phyloP scores from a whole-genome alignment of 768 basidiomycete species.

The Suillus paluster region DNA sequence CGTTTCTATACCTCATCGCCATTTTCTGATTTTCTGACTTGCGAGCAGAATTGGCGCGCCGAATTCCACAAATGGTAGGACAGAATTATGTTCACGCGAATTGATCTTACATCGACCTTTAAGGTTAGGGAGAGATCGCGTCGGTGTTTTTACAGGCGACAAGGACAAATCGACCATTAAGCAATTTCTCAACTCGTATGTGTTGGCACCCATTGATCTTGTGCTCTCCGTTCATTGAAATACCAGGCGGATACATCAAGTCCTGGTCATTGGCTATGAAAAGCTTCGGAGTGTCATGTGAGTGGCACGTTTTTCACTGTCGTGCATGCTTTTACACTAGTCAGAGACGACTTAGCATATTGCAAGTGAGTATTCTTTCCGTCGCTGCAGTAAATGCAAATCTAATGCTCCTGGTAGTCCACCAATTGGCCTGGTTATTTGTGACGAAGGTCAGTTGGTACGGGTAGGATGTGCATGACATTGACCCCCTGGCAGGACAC shows the following conservation, averaged over 20 bases:
- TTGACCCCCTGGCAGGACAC: slow-evolving; percentile 61
- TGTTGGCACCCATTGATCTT: slow-evolving; percentile 9
- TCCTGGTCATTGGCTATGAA: slow-evolving; percentile 95
- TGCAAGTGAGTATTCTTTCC: slow-evolving; percentile 56
- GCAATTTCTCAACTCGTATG: slow-evolving; percentile 77
- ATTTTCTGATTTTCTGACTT: slow-evolving; percentile 10
- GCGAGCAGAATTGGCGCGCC: slow-evolving; percentile 84
- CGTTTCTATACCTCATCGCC: slow-evolving; percentile 23
- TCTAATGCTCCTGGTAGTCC: slow-evolving; percentile 52
- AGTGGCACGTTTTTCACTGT: slow-evolving; percentile 29
- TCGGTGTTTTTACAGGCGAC: slow-evolving; percentile 64
- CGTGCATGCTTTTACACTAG: slow-evolving; percentile 8
- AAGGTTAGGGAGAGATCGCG: slow-evolving; percentile 59
- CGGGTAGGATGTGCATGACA: neutral
- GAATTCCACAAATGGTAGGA: slow-evolving; percentile 95
- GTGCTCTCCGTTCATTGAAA: slow-evolving; percentile 2
- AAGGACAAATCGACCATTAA: slow-evolving; percentile 60
- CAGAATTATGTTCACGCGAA: slow-evolving; percentile 13
- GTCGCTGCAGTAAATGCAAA: neutral
- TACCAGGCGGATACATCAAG: slow-evolving; percentile 72
- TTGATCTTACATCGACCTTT: neutral
- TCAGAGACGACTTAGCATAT: slow-evolving; percentile 58
- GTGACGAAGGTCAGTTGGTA: slow-evolving; percentile 78
- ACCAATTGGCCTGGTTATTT: slow-evolving; percentile 90
- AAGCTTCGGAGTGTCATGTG: slow-evolving; percentile 83